Evolutionary conservation across 805 yeast species (phyloP).

Genomic region (Myxozyma vanderwaltii): DNA sequence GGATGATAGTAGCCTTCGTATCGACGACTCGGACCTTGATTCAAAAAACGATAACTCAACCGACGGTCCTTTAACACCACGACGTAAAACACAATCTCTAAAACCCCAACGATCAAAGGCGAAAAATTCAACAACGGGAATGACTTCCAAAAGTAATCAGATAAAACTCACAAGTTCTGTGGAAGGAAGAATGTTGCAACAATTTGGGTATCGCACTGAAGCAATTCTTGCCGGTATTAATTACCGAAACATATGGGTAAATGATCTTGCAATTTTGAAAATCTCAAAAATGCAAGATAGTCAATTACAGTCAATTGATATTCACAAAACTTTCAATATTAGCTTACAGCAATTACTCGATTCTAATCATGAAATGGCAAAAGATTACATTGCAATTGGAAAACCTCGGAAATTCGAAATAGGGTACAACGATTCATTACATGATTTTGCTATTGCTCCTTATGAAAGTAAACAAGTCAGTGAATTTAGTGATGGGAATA

Average conservation of each 20-base stretch:
- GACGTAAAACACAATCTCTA: background rate
- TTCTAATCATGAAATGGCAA: background rate
- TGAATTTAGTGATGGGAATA: slow-evolving; percentile 6
- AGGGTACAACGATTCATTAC: slow-evolving; percentile 5
- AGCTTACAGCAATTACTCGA: background rate
- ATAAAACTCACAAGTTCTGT: background rate
- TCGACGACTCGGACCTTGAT: background rate
- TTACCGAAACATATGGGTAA: slow-evolving; percentile 28
- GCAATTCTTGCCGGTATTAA: slow-evolving; percentile 1
- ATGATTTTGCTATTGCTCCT: background rate
- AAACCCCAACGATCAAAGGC: background rate
- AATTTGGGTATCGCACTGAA: slow-evolving; percentile 11
- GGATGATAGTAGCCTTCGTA: background rate
- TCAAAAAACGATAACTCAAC: background rate
- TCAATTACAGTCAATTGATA: background rate
- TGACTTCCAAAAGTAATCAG: background rate
- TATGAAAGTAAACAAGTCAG: background rate
- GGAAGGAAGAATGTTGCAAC: slow-evolving; percentile 10
- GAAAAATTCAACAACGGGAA: background rate
- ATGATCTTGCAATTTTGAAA: slow-evolving; percentile 11
- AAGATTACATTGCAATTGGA: background rate
- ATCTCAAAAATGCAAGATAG: background rate
- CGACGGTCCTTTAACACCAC: too few relatives aligned
- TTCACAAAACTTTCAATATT: background rate
- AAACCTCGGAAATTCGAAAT: background rate